Base-by-base conservation (phyloP, 305 asterid species). In the Fraxinus sp. region DNA sequence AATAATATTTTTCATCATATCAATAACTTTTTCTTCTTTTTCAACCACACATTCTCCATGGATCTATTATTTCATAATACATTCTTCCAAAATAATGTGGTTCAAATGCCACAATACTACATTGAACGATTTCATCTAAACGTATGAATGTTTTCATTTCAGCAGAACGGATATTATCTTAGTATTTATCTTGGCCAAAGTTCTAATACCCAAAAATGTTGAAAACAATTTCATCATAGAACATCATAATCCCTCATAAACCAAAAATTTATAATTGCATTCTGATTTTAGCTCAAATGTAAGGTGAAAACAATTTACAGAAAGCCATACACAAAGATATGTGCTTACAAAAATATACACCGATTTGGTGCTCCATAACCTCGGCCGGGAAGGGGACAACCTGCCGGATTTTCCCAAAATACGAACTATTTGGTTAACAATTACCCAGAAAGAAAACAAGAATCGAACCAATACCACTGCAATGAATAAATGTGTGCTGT, bases 321-420 rank as follows among this genome's bases (percentile, higher is more conserved):
- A 1, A 10, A 13, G 71, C 3, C 35, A 24, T 9, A 64, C n/a
- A 64, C 72, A 64, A 13, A 1, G 20, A 20, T 14, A 5, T 0
- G 9, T 32, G 37, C 39, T 28, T 76, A 76, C 79, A 76, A 76
- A 76, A 41, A 22, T 41, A 76, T 20, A 76, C 79, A 39, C 79
- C 64, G 59, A 39, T 43, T 37, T 41, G 33, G 79, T 76, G 79
- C 4, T 43, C 79, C 76, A 76, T 43, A 76, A 76, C 59, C 59
- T 11, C 39, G 35, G 62, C 59, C 39, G 16, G 64, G 35, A 30
- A 36, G 57, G 73, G 73, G 39, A 43, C 49, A 76, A 41, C 39
- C 79, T 13, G 5, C 18, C 13, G 37, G 24, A 43, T 5, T 43
- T 2, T 7, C 66, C 33, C 79, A 76, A 4, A 28, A 32, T 22